Evolutionary conservation across 306 rosid species (phyloP).

Genomic region (Lablab purpureus): DNA sequence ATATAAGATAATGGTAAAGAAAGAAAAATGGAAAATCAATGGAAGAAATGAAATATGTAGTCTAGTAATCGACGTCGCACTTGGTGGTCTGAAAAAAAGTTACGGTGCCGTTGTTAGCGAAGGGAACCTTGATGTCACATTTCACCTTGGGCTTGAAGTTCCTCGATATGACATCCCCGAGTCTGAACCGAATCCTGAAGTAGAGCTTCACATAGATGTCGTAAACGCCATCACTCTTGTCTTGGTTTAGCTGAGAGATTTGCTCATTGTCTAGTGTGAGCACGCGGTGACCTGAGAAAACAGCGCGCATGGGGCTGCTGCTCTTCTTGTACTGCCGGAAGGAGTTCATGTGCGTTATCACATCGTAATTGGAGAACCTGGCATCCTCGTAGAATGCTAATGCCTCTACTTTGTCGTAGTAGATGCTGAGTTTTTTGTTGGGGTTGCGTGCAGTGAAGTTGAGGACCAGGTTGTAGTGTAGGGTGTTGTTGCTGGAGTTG

Average conservation of each 20-base stretch:
- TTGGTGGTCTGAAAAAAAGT: conserved; percentile 46
- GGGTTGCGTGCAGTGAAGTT: conserved; percentile 60
- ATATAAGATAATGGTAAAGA: background rate
- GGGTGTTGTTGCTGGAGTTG: conserved; percentile 44
- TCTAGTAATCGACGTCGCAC: conserved; percentile 54
- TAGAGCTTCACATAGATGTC: conserved; percentile 65
- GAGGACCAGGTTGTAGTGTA: conserved; percentile 49
- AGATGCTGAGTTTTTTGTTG: conserved; percentile 54
- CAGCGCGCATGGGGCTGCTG: conserved; percentile 44
- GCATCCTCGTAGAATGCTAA: conserved; percentile 46
- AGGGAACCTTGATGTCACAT: conserved; percentile 62
- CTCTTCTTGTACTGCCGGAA: conserved; percentile 56
- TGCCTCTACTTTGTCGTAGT: conserved; percentile 55
- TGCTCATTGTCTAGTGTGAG: conserved; percentile 20
- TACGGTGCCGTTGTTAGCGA: conserved; percentile 33
- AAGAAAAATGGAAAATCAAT: background rate
- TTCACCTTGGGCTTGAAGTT: conserved; percentile 58
- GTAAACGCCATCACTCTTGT: conserved; percentile 48
- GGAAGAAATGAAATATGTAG: no score
- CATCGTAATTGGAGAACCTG: conserved; percentile 20
- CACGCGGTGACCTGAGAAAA: conserved; percentile 51
- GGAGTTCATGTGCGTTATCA: conserved; percentile 49
- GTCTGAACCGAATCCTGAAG: conserved; percentile 61
- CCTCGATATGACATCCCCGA: conserved; percentile 43
- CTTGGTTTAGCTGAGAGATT: conserved; percentile 40